Base-by-base conservation (phyloP, 495 filamentous ascomycete genomes). In the Saxophila tyrrhenica region DNA sequence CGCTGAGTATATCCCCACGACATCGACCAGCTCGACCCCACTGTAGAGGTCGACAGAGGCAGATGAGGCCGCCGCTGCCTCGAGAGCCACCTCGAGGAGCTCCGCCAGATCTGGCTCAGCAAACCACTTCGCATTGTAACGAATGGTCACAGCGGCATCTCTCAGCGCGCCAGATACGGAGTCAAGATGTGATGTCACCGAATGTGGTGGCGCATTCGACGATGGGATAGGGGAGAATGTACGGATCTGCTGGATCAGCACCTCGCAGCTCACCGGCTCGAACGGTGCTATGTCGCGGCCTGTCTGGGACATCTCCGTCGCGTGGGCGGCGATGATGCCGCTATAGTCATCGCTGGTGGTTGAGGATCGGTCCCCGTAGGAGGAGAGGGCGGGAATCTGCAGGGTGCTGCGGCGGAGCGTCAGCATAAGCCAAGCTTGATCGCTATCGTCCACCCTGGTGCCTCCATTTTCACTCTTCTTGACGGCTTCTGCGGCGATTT, bases 111-210 rank as follows among this genome's bases (percentile, higher is more conserved):
- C 82, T 24, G 75, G 73, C 48, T 85, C 80, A 38, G 77, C 75
- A 39, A 88, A 84, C 25, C 82, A 77, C 54, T 83, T 86, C 65
- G 83, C 84, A 67, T 89, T 91, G 69, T 91, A 84, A 59, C 84
- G 89, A 68, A 92, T 83, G 55, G 92, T 71, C 62, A 89, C 81
- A n/a, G 81, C 80, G 24, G 86, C 75, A 45, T 89, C 85, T 46
- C 78, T 73, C 61, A 94, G 85, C 7, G 57, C 38, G 9, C 7
- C 47, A n/a, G 50, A 46, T 1, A 59, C 25, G n/a, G 44, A 21
- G 10, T 44, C 25, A 2, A 45, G 32, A 1, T 25, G 50, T 22
- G 21, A 16, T 48, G 50, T 25, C 19, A 20, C 19, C 10, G 11
- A 5, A 20, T 48, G 45, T 21, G 45, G 19, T 20, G 5, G 16